phyloP scores from a whole-genome alignment of 345 rosid species.

The Zanthoxylum bungeanum region DNA sequence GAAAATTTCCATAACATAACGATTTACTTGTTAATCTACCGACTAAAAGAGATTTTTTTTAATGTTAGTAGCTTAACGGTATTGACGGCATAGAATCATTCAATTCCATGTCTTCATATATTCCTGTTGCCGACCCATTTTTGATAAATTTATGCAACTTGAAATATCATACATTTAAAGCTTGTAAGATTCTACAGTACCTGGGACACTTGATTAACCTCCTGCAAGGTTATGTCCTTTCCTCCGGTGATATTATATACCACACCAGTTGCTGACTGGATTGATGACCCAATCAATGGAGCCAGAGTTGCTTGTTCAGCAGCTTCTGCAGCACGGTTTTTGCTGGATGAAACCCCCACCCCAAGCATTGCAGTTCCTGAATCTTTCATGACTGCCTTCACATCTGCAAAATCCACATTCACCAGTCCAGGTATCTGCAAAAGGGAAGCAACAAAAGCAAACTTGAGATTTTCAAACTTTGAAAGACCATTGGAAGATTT shows the following conservation, averaged over 20 bases:
- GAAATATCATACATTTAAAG: neutral
- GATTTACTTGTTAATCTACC: neutral
- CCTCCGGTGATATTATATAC: constrained; percentile 98
- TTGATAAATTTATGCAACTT: neutral
- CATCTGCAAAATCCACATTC: constrained; percentile 98
- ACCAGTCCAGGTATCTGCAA: constrained; percentile 94
- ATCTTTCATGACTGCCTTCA: constrained; percentile 92
- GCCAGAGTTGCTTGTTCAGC: constrained; percentile 98
- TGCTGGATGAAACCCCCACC: constrained; percentile 97
- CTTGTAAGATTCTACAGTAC: constrained; percentile 26
- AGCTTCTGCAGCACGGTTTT: constrained; percentile 98
- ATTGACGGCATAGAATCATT: neutral
- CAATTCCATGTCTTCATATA: neutral
- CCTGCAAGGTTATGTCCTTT: constrained; percentile 91
- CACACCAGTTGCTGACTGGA: constrained; percentile 95
- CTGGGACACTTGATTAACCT: constrained; percentile 96
- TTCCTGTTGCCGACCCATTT: neutral
- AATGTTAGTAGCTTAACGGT: neutral
- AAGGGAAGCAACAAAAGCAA: neutral
- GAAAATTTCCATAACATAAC: constrained; percentile 9
- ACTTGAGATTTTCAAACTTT: neutral
- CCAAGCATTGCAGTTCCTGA: constrained; percentile 99
- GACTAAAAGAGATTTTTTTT: neutral
- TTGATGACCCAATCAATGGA: constrained; percentile 97
- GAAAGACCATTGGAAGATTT: neutral